A percentile compares a stretch with the other conserved stretches of the same genome.
Conservation (phyloP, 352 stramenopile species). For the Globisporangium cystogenes region DNA sequence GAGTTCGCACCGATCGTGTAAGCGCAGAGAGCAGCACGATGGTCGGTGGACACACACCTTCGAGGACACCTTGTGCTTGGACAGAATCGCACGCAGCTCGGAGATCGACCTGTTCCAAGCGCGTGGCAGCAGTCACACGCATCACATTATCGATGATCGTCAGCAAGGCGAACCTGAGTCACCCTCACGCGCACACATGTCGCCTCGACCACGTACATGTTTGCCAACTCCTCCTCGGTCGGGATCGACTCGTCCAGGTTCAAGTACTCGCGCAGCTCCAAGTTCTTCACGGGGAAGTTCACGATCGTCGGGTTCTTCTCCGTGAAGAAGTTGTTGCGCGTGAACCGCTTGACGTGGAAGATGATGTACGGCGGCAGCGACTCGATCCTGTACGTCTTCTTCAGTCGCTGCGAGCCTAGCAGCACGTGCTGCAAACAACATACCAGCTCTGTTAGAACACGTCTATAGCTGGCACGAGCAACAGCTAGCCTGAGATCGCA, state of each 20-base stretch:
- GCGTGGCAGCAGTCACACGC: not conserved
- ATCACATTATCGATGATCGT: not conserved
- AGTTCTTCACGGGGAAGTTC: constrained; percentile 98
- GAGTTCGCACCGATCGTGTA: not conserved
- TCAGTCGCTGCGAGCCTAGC: constrained; percentile 74
- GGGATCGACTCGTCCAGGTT: constrained; percentile 41
- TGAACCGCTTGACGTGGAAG: constrained; percentile 97
- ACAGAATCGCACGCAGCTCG: constrained; percentile 54
- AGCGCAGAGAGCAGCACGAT: not conserved
- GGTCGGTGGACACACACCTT: constrained; percentile 17
- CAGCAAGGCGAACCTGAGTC: not conserved
- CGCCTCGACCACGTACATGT: constrained; percentile 22
- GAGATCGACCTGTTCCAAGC: constrained; percentile 37
- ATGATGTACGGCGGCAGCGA: constrained; percentile 95
- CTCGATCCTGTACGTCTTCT: constrained; percentile 92
- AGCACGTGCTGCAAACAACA: constrained; percentile 51
- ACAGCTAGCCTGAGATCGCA: too few relatives aligned
- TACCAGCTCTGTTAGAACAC: not conserved
- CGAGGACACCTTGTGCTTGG: constrained; percentile 40
- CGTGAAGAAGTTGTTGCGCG: constrained; percentile 96
- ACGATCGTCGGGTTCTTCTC: constrained; percentile 99
- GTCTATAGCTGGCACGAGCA: not conserved
- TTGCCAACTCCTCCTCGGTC: constrained; percentile 46
- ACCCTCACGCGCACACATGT: not conserved
- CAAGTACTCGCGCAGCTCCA: constrained; percentile 93